Evolutionary conservation across 257 asterid genomes (phyloP).

Genomic region (Fraxinus pennsylvanica): DNA sequence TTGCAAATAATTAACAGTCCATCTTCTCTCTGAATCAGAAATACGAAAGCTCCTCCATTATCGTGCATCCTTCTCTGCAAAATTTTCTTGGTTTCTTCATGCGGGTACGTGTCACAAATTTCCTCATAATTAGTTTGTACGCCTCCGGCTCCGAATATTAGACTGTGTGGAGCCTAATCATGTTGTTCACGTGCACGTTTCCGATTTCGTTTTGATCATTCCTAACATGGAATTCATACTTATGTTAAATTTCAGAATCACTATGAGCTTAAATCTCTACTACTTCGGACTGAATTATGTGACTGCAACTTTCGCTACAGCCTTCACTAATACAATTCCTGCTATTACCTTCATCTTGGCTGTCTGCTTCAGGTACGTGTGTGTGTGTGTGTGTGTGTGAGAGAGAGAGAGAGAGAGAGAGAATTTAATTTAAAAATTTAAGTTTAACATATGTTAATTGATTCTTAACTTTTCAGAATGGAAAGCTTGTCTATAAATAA

Average conservation of each 20-base stretch:
- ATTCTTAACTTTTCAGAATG: constrained; percentile 17
- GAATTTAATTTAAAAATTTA: too few relatives aligned
- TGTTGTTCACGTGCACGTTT: neutral
- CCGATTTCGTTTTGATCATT: neutral
- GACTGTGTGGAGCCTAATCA: neutral
- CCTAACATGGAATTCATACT: neutral
- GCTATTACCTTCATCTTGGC: constrained; percentile 30
- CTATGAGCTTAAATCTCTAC: constrained; percentile 40
- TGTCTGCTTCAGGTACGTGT: constrained; percentile 17
- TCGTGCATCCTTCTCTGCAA: constrained; percentile 23
- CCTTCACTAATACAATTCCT: constrained; percentile 37
- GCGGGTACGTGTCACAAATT: constrained; percentile 15
- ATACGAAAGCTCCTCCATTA: constrained; percentile 16
- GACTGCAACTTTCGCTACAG: constrained; percentile 45
- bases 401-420: neutral
- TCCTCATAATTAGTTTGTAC: neutral
- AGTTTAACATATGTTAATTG: neutral
- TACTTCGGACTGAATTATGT: constrained; percentile 36
- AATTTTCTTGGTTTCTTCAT: constrained; percentile 30
- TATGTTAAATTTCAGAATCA: constrained; percentile 31
- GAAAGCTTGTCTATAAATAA: constrained; percentile 27
- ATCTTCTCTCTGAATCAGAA: constrained; percentile 3
- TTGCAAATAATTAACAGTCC: neutral
- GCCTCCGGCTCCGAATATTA: neutral
- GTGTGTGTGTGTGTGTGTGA: too few relatives aligned